Conservation (phyloP, 352 stramenopile genomes). For the Globisporangium spiculum region DNA sequence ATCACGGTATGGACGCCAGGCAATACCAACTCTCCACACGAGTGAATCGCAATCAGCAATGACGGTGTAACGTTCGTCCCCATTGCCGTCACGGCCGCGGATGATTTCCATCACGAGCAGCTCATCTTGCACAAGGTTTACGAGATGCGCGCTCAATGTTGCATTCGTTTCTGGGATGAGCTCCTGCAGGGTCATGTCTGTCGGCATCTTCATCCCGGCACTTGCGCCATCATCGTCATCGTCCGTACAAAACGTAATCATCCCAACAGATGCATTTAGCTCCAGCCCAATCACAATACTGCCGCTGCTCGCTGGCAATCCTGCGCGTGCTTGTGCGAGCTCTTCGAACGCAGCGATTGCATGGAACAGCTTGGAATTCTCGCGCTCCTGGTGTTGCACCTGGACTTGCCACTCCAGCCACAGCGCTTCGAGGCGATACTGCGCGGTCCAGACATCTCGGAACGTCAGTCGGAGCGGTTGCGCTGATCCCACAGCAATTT, state of each 20-base stretch:
- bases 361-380: not conserved
- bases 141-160: slow-evolving; percentile 16
- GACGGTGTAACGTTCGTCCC: not conserved
- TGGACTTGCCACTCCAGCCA: slow-evolving; percentile 7
- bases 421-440: slow-evolving; percentile 13
- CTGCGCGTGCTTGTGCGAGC: not conserved
- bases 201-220: not conserved
- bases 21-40: slow-evolving; percentile 31
- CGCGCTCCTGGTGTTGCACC: not conserved
- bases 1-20: slow-evolving; percentile 33
- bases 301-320: too few species aligned
- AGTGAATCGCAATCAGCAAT: slow-evolving; percentile 8
- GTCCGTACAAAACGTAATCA: not conserved
- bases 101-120: slow-evolving; percentile 41
- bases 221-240: not conserved
- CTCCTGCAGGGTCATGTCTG: slow-evolving; percentile 17
- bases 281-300: slow-evolving; percentile 2
- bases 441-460: slow-evolving; percentile 6
- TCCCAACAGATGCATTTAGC: not conserved
- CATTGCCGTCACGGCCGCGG: not conserved
- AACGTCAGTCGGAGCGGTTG: slow-evolving; percentile 15
- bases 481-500: not conserved
- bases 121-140: slow-evolving; percentile 23
- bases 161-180: slow-evolving; percentile 25
- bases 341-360: slow-evolving; percentile 1